phyloP scores from a whole-genome alignment of 2,329 filamentous ascomycete species.

The Neofusicoccum cordaticola region DNA sequence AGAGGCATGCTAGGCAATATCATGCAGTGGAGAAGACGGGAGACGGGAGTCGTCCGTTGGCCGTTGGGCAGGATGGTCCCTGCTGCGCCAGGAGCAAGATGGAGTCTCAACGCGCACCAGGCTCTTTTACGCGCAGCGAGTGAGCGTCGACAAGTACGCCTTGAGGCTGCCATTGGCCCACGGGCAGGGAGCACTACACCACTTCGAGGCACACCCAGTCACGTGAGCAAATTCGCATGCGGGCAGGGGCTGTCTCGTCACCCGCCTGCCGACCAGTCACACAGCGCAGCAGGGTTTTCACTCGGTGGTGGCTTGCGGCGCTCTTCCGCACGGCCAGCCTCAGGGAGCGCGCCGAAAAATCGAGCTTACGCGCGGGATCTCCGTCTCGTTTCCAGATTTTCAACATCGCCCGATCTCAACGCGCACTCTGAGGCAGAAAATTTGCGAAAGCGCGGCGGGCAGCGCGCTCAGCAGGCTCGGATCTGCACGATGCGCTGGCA shows the following conservation, averaged over 20 bases:
- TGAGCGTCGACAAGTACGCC: neutral
- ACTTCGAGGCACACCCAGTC: neutral
- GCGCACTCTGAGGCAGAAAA: neutral
- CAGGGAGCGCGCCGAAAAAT: neutral
- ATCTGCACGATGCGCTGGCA: conserved; percentile 13
- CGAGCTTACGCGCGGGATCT: conserved; percentile 13
- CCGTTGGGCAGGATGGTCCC: conserved; percentile 15
- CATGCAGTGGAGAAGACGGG: conserved; percentile 14
- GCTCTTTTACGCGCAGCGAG: conserved; percentile 4
- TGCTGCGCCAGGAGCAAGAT: conserved; percentile 8
- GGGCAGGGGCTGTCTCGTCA: conserved; percentile 3
- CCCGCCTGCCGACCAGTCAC: conserved; percentile 12
- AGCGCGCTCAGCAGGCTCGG: neutral
- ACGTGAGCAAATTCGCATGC: neutral
- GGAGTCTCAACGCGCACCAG: conserved; percentile 11
- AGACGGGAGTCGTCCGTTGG: conserved; percentile 13
- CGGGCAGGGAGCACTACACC: neutral
- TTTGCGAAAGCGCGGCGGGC: neutral
- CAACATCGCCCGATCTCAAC: neutral
- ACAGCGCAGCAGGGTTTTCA: conserved; percentile 4
- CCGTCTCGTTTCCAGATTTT: conserved; percentile 14
- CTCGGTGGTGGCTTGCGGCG: conserved; percentile 1
- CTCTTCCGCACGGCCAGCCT: conserved; percentile 10
- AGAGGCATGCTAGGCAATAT: neutral
- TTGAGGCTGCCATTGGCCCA: neutral